Evolutionary conservation across 2,329 filamentous ascomycete species (phyloP), one percentile per base, ranked within the genome.

Genomic region (Cladophialophora chaetospira): DNA sequence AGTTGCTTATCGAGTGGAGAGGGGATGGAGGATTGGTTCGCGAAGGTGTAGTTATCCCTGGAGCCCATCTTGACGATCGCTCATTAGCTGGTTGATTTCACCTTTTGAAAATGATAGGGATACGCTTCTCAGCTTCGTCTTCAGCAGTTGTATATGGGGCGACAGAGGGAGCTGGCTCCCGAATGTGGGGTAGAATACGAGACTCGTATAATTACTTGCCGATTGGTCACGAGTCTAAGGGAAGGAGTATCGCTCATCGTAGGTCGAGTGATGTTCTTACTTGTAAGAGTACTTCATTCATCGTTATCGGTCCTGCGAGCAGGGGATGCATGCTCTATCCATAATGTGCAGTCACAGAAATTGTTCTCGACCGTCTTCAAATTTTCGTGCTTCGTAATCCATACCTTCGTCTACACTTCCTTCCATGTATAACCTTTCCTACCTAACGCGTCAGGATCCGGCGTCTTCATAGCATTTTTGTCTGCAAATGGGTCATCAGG

Each of bases 401-500:
- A 55, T 42, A 44, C 26, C 10, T 13, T 38, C n/a, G 23, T 43
- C 48, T 51, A 51, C 25, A 33, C 48, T 56, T 61, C 49, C 60
- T 57, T 55, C 63, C 63, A 65, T 8, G 58, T 56, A 44, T 62
- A 65, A 5, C 59, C 61, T 15, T 55, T 59, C 36, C 53, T 60
- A 3, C 60, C 60, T 23, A 58, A 35, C 15, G 60, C 31, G 9
- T 62, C 60, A 13, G 61, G 63, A 28, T 66, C 64, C n/a, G 80
- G 80, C 3, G 80, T 83, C 46, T 77, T 77, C 23, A 89, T 80
- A 3, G 85, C 88, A 69, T 96, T 92, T 38, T 82, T 83, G 70
- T 96, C 91, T 3, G 88, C 89, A 71, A 96, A 96, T 0, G 91
- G 91, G 68, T 96, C 84, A 62, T 94, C 82, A 67, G 95, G 84